These are phyloP conservation scores for Aspergillus chevalieri DNA, from an alignment of 2,329 filamentous ascomycete genomes.

Conservation along the genomic window DNA sequence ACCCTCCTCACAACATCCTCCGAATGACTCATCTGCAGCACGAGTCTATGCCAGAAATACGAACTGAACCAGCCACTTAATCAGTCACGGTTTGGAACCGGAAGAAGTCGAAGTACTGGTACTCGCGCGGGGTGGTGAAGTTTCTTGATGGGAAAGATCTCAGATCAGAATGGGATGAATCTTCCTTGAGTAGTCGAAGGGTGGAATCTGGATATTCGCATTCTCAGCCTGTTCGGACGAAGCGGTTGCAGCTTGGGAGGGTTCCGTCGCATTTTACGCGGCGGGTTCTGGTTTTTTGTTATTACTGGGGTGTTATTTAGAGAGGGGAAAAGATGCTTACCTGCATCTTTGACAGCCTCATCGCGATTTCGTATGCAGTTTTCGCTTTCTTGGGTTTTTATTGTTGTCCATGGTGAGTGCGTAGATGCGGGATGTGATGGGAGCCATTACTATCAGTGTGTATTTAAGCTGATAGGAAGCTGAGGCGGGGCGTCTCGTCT, in stretches of 20 bases:
- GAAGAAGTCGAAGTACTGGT: background rate
- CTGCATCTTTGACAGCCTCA: background rate
- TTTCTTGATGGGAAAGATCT: background rate
- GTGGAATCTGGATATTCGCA: background rate
- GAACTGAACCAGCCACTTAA: background rate
- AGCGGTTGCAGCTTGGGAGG: background rate
- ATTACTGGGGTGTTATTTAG: background rate
- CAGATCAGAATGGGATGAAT: background rate
- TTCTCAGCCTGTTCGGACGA: background rate
- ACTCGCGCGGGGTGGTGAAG: background rate
- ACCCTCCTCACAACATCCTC: background rate
- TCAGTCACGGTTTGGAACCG: background rate
- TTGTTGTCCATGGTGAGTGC: background rate
- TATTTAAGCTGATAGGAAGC: background rate
- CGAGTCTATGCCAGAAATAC: conserved; percentile 1
- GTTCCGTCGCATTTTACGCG: background rate
- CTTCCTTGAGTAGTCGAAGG: background rate
- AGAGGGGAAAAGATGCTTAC: background rate
- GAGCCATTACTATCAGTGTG: no score
- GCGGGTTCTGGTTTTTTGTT: background rate
- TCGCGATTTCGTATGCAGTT: background rate
- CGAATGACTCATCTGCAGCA: background rate
- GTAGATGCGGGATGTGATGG: no score
- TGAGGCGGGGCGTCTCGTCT: background rate
- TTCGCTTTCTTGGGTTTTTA: background rate